phyloP scores from a whole-genome alignment of 1,284 basidiomycete species.

The Garcileccinum viscosum region DNA sequence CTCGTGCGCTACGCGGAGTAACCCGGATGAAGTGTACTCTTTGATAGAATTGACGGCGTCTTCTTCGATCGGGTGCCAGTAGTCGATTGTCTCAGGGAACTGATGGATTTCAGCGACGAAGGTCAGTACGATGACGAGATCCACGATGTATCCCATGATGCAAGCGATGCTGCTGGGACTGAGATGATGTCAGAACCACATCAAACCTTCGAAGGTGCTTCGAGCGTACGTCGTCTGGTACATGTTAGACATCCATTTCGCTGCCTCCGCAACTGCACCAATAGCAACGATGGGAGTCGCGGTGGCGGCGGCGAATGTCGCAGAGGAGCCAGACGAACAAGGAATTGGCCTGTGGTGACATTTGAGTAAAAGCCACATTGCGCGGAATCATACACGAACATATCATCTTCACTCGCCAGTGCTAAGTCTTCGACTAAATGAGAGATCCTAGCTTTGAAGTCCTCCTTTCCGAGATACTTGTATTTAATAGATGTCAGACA shows the following conservation, averaged over 20 bases:
- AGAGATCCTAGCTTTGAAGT: conserved; percentile 16
- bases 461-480: conserved; percentile 10
- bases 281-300: conserved; percentile 5
- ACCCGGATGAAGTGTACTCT: conserved; percentile 5
- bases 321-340: not conserved
- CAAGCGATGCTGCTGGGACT: conserved; percentile 8
- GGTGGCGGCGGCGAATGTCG: conserved; percentile 6
- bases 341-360: not conserved
- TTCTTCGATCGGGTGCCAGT: conserved; percentile 2
- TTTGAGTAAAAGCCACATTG: not conserved
- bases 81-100: not conserved
- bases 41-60: conserved; percentile 12
- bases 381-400: not conserved
- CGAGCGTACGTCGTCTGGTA: conserved; percentile 4
- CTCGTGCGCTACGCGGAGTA: conserved; percentile 4
- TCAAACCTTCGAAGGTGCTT: not conserved
- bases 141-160: conserved; percentile 15
- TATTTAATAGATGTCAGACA: not conserved
- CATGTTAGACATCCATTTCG: conserved; percentile 10
- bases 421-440: conserved; percentile 11
- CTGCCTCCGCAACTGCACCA: conserved; percentile 5
- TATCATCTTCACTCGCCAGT: not conserved
- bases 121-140: conserved; percentile 10
- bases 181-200: not conserved
- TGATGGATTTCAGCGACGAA: conserved; percentile 12